Conservation (phyloP, 495 filamentous ascomycete species). For the Cairneyella variabilis region DNA sequence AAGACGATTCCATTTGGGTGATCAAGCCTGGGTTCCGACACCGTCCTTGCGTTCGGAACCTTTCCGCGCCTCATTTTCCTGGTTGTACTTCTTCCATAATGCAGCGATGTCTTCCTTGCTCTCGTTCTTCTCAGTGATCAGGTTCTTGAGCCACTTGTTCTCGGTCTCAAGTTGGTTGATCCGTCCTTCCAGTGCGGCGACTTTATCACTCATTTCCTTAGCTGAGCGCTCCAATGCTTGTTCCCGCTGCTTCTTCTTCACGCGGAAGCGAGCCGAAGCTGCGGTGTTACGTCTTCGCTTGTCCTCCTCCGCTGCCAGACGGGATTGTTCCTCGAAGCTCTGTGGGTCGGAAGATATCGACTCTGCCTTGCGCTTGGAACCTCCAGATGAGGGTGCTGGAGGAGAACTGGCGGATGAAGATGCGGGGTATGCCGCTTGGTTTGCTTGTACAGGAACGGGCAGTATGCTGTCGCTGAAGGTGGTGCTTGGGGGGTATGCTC, state of each 20-base stretch:
- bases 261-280: slow-evolving; percentile 88
- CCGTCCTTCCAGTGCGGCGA: slow-evolving; percentile 69
- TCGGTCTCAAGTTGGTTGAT: slow-evolving; percentile 89
- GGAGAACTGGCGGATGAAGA: slow-evolving; percentile 40
- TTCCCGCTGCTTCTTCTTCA: slow-evolving; percentile 99
- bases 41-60: slow-evolving; percentile 22
- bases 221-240: slow-evolving; percentile 85
- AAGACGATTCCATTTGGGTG: too few species aligned
- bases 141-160: slow-evolving; percentile 93
- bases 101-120: slow-evolving; percentile 42
- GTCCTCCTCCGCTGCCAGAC: slow-evolving; percentile 88
- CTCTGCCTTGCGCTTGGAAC: slow-evolving; percentile 52
- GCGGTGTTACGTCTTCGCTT: slow-evolving; percentile 96
- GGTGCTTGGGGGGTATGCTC: slow-evolving; percentile 33
- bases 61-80: slow-evolving; percentile 21
- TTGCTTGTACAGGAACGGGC: slow-evolving; percentile 42
- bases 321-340: slow-evolving; percentile 64
- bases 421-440: slow-evolving; percentile 34
- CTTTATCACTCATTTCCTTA: slow-evolving; percentile 87
- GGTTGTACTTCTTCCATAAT: slow-evolving; percentile 26
- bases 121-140: slow-evolving; percentile 88
- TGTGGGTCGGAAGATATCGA: slow-evolving; percentile 24
- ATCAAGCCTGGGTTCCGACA: slow-evolving; percentile 41
- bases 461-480: slow-evolving; percentile 29
- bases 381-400: slow-evolving; percentile 24